Conservation (phyloP, 305 asterid genomes). For the Fraxinus nigra region DNA sequence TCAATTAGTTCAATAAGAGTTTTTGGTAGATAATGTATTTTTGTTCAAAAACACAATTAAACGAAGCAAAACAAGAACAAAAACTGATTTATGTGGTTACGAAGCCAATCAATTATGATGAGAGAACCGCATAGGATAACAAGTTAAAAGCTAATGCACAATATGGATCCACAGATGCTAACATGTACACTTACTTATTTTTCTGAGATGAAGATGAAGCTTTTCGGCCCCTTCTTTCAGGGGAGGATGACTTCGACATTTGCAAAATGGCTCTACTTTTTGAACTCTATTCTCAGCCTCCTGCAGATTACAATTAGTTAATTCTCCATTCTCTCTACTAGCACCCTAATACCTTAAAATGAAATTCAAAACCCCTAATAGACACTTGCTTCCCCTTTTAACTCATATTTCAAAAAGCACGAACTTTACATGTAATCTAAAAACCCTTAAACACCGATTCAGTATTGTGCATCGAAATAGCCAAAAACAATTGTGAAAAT, state of each 20-base stretch:
- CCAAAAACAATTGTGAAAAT: neutral
- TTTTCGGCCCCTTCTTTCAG: conserved; percentile 37
- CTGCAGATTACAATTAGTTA: conserved; percentile 38
- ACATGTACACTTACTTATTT: conserved; percentile 43
- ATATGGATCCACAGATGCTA: conserved; percentile 1
- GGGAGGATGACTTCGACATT: conserved; percentile 62
- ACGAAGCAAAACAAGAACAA: conserved; percentile 5
- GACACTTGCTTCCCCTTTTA: conserved; percentile 1
- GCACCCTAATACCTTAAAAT: conserved; percentile 9
- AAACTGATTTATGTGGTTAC: neutral
- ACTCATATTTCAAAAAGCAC: conserved; percentile 2
- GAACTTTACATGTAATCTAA: neutral
- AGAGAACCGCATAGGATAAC: neutral
- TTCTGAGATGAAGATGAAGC: conserved; percentile 46
- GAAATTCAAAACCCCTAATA: conserved; percentile 2
- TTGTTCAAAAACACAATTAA: neutral
- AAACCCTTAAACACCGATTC: neutral
- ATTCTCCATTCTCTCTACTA: conserved; percentile 19
- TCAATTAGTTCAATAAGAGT: neutral
- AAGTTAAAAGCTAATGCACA: conserved; percentile 8
- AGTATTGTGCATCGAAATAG: conserved; percentile 15
- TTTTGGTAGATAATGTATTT: conserved; percentile 13
- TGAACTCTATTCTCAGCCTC: conserved; percentile 31
- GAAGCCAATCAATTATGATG: neutral
- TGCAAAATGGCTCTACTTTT: conserved; percentile 39